These are phyloP conservation scores for Caryopteris hybrid DNA, from an alignment of 305 asterid species.

Conservation along the genomic window DNA sequence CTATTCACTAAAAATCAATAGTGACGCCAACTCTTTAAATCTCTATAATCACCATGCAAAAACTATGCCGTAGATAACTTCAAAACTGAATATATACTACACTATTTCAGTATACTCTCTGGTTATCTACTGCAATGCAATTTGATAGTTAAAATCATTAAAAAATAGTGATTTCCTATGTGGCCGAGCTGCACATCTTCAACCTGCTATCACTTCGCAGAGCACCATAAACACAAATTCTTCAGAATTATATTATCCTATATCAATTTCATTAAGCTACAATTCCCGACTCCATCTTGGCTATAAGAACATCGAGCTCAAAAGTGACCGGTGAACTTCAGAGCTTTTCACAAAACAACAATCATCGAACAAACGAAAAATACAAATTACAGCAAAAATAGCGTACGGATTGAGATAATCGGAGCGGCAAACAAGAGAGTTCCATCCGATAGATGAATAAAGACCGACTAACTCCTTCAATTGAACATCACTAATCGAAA, in stretches of 20 bases:
- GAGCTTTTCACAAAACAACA: conserved; percentile 2
- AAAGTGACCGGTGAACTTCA: background rate
- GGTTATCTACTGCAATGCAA: background rate
- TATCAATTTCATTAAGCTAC: conserved; percentile 3
- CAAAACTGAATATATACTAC: background rate
- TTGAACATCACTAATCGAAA: conserved; percentile 48
- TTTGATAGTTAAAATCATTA: background rate
- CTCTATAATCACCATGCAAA: background rate
- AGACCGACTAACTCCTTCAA: conserved; percentile 45
- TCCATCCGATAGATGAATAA: conserved; percentile 74
- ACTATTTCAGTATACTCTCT: background rate
- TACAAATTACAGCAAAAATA: background rate
- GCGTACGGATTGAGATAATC: conserved; percentile 72
- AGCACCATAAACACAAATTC: background rate
- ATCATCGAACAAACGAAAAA: background rate
- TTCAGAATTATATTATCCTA: background rate
- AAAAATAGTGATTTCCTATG: background rate
- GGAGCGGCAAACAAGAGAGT: conserved; percentile 67
- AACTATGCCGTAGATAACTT: background rate
- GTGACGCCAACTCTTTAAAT: background rate
- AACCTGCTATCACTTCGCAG: background rate
- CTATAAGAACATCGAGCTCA: background rate
- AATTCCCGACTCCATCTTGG: background rate
- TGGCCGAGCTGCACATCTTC: background rate
- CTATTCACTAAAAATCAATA: background rate